phyloP scores from a whole-genome alignment of 2,329 filamentous ascomycete species.

The Microdochium paspali region DNA sequence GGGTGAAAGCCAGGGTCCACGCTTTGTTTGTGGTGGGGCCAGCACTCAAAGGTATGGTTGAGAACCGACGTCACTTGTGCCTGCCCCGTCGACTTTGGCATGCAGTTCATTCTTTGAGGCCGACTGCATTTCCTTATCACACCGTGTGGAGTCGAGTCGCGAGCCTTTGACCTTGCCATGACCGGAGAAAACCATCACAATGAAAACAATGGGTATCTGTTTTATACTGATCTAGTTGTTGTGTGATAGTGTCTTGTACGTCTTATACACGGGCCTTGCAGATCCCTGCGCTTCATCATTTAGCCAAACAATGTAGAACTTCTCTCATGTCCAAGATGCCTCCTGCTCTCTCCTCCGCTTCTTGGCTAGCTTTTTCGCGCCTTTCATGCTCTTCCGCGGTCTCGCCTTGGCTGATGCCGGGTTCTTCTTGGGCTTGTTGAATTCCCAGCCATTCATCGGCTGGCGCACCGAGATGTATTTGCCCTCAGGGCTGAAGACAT shows the following conservation, averaged over 20 bases:
- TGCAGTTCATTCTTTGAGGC: too few relatives aligned
- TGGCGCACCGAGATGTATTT: slow-evolving; percentile 58
- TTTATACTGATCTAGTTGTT: not conserved
- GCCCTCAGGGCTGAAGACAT: slow-evolving; percentile 81
- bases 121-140: too few relatives aligned
- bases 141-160: too few relatives aligned
- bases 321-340: not conserved
- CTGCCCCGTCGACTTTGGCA: too few relatives aligned
- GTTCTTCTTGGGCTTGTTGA: slow-evolving; percentile 46
- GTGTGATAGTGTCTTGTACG: not conserved
- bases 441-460: slow-evolving; percentile 64
- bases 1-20: too few relatives aligned
- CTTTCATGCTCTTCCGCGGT: slow-evolving; percentile 63
- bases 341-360: slow-evolving; percentile 15
- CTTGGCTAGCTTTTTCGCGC: slow-evolving; percentile 43
- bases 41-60: too few relatives aligned
- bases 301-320: not conserved
- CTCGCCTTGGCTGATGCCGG: slow-evolving; percentile 40
- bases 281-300: not conserved
- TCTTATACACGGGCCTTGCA: not conserved
- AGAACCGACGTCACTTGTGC: too few relatives aligned
- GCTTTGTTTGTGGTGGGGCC: too few relatives aligned
- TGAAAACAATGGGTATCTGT: not conserved
- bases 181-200: too few relatives aligned
- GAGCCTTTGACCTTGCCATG: too few relatives aligned